A percentile compares a stretch with the other conserved stretches of the same genome.
These are phyloP conservation scores for Paramecium sonneborni DNA, from an alignment of 73 alveolate species.

Conservation along the genomic window DNA sequence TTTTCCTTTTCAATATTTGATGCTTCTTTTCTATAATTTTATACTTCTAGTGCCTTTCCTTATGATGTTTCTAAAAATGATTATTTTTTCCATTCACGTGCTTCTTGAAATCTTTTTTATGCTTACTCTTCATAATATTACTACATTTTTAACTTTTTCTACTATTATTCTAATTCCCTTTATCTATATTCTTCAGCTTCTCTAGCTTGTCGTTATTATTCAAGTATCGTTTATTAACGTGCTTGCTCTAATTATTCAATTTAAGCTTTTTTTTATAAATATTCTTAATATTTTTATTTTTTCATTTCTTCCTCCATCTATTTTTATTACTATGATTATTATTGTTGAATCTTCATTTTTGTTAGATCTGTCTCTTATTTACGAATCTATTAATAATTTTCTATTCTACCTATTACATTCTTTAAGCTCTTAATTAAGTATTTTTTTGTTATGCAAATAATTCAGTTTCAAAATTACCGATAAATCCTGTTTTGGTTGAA, in stretches of 20 bases:
- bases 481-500: background rate
- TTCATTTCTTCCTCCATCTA: conserved; percentile 5
- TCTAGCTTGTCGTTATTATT: background rate
- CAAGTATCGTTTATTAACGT: background rate
- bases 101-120: background rate
- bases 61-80: background rate
- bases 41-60: background rate
- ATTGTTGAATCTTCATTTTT: background rate
- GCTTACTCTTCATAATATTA: background rate
- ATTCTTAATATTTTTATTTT: conserved; percentile 4
- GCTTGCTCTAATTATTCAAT: background rate
- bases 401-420: background rate
- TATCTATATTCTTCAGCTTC: conserved; percentile 27
- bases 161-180: background rate
- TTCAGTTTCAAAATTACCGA: background rate
- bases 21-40: conserved; percentile 1
- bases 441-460: background rate
- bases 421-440: background rate
- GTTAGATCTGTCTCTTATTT: background rate
- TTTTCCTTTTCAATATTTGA: background rate
- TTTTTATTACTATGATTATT: background rate
- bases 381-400: background rate
- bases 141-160: background rate
- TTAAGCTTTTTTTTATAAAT: background rate
- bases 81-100: conserved; percentile 39